A percentile compares a stretch with the other conserved stretches of the same genome.
Conservation (phyloP, 371 early-diverging fungal genomes). For the Rhizopus stolonifer region DNA sequence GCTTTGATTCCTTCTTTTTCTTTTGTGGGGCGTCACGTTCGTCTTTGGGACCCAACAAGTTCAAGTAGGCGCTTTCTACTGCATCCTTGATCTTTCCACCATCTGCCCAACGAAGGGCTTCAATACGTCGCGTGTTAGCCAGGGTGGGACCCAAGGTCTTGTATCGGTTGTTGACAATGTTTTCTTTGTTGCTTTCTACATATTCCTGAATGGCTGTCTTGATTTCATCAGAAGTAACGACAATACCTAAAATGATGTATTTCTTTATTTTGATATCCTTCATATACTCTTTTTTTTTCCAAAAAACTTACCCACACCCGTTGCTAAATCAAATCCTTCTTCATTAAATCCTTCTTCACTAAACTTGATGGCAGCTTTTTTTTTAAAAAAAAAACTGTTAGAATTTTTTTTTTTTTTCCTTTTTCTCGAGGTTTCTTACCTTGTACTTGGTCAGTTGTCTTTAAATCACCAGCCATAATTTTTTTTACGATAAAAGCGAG, state of each 20-base stretch:
- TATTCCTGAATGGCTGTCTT: slow-evolving; percentile 52
- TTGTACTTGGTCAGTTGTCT: slow-evolving; percentile 84
- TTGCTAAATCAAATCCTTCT: slow-evolving; percentile 73
- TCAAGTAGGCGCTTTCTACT: slow-evolving; percentile 81
- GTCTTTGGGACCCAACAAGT: slow-evolving; percentile 92
- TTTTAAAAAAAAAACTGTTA: too few relatives aligned
- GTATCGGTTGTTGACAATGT: slow-evolving; percentile 82
- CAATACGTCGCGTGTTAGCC: slow-evolving; percentile 65
- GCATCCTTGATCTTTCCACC: slow-evolving; percentile 81
- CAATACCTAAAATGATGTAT: too few relatives aligned
- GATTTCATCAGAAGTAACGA: slow-evolving; percentile 73
- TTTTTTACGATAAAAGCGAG: slow-evolving; percentile 75
- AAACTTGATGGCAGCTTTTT: slow-evolving; percentile 87
- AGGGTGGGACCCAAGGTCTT: slow-evolving; percentile 74
- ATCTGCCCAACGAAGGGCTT: slow-evolving; percentile 89
- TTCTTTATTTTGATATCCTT: too few relatives aligned
- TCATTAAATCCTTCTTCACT: slow-evolving; percentile 65
- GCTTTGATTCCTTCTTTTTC: slow-evolving; percentile 60
- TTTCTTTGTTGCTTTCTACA: slow-evolving; percentile 67
- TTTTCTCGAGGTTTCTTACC: slow-evolving; percentile 77
- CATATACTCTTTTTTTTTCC: too few relatives aligned
- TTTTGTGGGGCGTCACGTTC: slow-evolving; percentile 85
- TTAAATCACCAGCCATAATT: slow-evolving; percentile 71
- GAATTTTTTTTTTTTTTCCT: slow-evolving; percentile 45
- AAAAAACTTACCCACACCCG: slow-evolving; percentile 82